Evolutionary conservation across 495 filamentous ascomycete genomes (phyloP), one percentile per base, ranked within the genome.

Genomic region (Bacidia rubella): DNA sequence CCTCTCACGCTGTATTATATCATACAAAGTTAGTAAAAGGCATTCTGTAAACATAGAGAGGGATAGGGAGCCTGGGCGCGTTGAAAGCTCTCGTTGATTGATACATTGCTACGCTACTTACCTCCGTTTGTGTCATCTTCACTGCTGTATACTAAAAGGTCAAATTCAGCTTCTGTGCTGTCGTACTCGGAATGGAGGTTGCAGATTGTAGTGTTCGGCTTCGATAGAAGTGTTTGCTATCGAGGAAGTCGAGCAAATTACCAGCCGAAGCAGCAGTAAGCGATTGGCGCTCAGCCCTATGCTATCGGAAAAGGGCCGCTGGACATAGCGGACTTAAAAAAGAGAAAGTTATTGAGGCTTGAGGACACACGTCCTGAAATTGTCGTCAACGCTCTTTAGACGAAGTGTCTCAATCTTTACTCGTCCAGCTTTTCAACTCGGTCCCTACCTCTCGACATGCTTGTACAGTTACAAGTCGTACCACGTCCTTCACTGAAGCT

Each of bases 1-100:
- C 88, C 84, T 93, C 71, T 94, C 88, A 75, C 88, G 87, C 88
- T 79, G 68, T 65, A 70, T 65, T 52, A 55, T 54, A 49, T 50
- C 51, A 50, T 47, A 53, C 52, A 56, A 53, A 58, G 60, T 54
- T 45, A 63, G 63, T 62, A 61, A 66, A 60, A 59, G 58, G 38
- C n/a, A 45, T 45, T 42, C 27, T 20, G 51, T 62, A 60, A 54
- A 61, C 54, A 53, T 42, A 52, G 56, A n/a, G 60, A 52, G 52
- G 58, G 47, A 58, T 55, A 54, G 52, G 39, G 46, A 54, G 61
- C 55, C 49, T 61, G 60, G 60, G 60, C 54, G 57, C 58, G 60
- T 65, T 60, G 54, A 55, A 61, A 61, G 62, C 53, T 45, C n/a
- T 59, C 40, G 58, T 44, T 35, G 62, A 55, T 58, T 55, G 59